These are phyloP conservation scores for Albophoma yamanashiensis DNA, from an alignment of 2,329 filamentous ascomycete genomes.

Conservation along the genomic window DNA sequence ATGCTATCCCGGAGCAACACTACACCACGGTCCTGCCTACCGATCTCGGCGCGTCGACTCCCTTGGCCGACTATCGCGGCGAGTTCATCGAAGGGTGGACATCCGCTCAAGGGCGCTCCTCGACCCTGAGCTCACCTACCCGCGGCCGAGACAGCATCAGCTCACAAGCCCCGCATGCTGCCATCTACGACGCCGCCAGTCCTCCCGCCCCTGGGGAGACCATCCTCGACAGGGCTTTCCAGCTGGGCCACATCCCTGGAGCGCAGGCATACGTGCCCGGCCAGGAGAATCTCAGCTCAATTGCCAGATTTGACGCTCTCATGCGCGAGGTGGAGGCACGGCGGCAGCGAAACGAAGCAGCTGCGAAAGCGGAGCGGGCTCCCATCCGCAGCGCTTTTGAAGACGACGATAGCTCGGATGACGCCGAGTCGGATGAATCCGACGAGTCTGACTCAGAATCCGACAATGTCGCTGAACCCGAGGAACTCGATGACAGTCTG, in stretches of 20 bases:
- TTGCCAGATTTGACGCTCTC: constrained; percentile 54
- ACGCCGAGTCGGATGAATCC: constrained; percentile 25
- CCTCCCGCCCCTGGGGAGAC: constrained; percentile 49
- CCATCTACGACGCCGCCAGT: constrained; percentile 33
- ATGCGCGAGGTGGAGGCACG: constrained; percentile 51
- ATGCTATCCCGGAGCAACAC: constrained; percentile 30
- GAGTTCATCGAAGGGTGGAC: constrained; percentile 53
- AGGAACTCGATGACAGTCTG: constrained; percentile 15
- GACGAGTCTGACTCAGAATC: constrained; percentile 25
- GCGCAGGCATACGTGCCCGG: constrained; percentile 42
- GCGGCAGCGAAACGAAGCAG: constrained; percentile 27
- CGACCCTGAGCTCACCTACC: constrained; percentile 45
- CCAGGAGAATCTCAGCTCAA: constrained; percentile 52
- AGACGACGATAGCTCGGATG: constrained; percentile 34
- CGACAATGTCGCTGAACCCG: constrained; percentile 27
- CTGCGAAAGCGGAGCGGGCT: constrained; percentile 18
- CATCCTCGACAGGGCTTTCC: constrained; percentile 57
- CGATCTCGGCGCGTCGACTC: constrained; percentile 46
- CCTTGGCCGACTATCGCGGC: constrained; percentile 40
- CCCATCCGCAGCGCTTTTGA: constrained; percentile 40
- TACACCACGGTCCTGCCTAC: constrained; percentile 41
- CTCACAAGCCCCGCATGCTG: constrained; percentile 31
- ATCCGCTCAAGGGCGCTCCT: constrained; percentile 46
- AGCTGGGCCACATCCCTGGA: constrained; percentile 51
- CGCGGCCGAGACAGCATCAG: constrained; percentile 43